Conservation (phyloP, 169 alveolate genomes). For the Plasmodium cynomolgi region DNA sequence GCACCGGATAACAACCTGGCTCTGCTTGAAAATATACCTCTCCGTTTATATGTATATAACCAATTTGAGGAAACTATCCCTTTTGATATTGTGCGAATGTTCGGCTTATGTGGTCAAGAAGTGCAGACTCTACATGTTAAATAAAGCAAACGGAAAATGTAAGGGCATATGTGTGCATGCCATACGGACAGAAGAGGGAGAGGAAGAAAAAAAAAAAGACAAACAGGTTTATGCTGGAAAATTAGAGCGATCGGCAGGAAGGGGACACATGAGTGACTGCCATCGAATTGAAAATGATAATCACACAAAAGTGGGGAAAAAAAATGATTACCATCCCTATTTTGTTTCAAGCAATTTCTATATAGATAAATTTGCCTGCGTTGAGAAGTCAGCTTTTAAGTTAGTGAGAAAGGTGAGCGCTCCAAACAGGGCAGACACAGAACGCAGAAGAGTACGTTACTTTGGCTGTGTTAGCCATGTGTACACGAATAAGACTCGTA, state of each 20-base stretch:
- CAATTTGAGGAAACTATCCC: neutral
- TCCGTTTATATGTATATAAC: neutral
- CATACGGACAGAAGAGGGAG: constrained; percentile 1
- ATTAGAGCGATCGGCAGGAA: neutral
- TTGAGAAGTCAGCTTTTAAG: neutral
- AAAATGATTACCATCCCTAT: neutral
- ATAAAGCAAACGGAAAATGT: neutral
- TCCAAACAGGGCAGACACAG: neutral
- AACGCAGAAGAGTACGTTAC: neutral
- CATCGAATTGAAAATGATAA: neutral
- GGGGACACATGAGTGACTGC: neutral
- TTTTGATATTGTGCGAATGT: neutral
- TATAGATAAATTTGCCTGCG: neutral
- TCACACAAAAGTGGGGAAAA: neutral
- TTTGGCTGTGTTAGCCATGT: neutral
- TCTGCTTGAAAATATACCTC: constrained; percentile 26
- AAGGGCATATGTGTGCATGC: neutral
- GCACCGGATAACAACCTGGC: neutral
- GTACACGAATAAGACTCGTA: neutral
- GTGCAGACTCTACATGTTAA: neutral
- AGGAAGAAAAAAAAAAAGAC: neutral
- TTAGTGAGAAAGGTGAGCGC: neutral
- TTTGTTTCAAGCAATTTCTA: neutral
- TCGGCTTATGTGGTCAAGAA: constrained; percentile 9
- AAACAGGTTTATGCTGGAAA: neutral